Percentiles rank a stretch among this genome's conserved stretches.
Conservation (phyloP, 495 filamentous ascomycete genomes). For the Parathielavia hyrcaniae region DNA sequence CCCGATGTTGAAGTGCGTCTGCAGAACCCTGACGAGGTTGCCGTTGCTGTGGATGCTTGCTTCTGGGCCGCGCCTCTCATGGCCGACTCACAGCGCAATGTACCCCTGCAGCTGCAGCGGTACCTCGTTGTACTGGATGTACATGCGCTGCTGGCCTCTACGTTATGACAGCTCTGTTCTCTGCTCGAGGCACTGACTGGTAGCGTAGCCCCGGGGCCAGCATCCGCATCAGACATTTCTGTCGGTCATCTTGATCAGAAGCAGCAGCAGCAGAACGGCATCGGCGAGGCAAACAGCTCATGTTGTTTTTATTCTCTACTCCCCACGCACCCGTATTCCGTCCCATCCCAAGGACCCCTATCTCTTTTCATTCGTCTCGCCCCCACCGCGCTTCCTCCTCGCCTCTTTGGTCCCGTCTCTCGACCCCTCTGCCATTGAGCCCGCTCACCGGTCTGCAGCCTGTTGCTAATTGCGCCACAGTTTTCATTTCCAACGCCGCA, state of each 20-base stretch:
- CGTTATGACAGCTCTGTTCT: constrained; percentile 9
- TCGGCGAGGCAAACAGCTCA: constrained; percentile 14
- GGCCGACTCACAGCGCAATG: constrained; percentile 19
- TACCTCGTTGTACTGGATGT: constrained; percentile 33
- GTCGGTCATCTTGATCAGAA: constrained; percentile 3
- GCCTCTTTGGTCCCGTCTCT: constrained; percentile 11
- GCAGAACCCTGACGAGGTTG: constrained; percentile 19
- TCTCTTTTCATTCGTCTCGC: constrained; percentile 14
- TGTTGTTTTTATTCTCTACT: constrained; percentile 1
- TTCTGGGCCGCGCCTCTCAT: constrained; percentile 1
- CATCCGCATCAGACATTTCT: neutral
- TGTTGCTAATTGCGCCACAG: constrained; percentile 19
- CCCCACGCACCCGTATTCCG: constrained; percentile 3
- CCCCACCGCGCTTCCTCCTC: constrained; percentile 13
- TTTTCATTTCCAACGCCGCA: constrained; percentile 8
- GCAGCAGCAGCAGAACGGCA: constrained; percentile 13
- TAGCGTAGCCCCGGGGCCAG: constrained; percentile 1
- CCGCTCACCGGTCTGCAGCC: constrained; percentile 13
- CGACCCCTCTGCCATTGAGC: constrained; percentile 3
- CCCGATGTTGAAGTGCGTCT: constrained; percentile 19
- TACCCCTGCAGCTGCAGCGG: constrained; percentile 28
- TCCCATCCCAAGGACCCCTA: constrained; percentile 5
- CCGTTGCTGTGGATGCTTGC: constrained; percentile 11
- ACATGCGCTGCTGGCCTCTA: constrained; percentile 12
- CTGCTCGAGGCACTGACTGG: constrained; percentile 13